Base-by-base conservation (phyloP, 768 basidiomycete species). In the Tremella fuciformis region DNA sequence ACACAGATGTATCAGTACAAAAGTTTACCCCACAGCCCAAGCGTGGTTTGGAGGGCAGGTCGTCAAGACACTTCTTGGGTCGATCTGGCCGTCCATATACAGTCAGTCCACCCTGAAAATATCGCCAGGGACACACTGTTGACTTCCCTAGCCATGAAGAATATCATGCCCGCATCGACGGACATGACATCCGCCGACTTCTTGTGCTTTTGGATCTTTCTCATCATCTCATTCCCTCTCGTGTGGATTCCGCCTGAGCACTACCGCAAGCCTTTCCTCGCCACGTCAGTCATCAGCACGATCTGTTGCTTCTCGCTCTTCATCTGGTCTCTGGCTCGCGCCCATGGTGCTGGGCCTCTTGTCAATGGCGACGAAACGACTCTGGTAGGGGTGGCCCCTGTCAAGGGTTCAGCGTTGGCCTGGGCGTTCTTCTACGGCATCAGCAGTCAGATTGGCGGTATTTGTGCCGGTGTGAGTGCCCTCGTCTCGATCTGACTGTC, bases 401-500 rank as follows among this genome's bases (percentile, higher is more conserved):
- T 65, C 2, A 53, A 59, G 13, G 69, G 71, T 1, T 53, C 56
- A 3, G 63, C 57, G 2, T 60, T 73, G 7, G 71, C 48, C 15
- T 74, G 74, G 74, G 70, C 66, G 1, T 64, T 73, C 41, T 50
- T 71, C 22, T 62, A 62, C 19, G 69, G 63, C 16, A 65, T 68
- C 18, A 65, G 62, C 18, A 58, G 53, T 54, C 60, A 61, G 29
- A 54, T 65, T 48, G 64, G 66, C 50, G 47, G 56, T 4, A 62
- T 67, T 55, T 65, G 63, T 41, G 63, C 63, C 18, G 63, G 63
- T 40, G 59, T 60, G 40, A 47, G 59, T 48, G 1, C 7, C 2
- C 13, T 37, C 11, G 16, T 13, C n/a, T 37, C 13, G 15, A 39
- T n/a, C n/a, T 24, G 34, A 16, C 44, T 19, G 13, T 11, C 26